Evolutionary conservation across 164 flowering plant species (phyloP).

Genomic region (Liquidambar formosana): DNA sequence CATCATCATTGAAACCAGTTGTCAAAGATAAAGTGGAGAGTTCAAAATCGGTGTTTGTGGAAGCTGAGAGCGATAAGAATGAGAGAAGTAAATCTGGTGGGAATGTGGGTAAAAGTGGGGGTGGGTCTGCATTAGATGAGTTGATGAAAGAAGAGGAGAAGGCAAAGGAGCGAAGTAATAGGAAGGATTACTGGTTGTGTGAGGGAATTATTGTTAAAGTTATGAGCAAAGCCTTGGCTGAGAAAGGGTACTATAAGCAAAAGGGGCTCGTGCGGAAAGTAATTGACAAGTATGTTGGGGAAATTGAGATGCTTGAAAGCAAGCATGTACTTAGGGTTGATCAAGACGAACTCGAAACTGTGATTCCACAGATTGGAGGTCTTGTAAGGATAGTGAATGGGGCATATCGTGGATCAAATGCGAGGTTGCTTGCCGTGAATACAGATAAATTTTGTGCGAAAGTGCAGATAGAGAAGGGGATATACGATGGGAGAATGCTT

Average conservation of each 20-base stretch:
- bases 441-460: constrained; percentile 72
- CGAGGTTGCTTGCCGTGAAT: constrained; percentile 62
- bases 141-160: constrained; percentile 85
- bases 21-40: constrained; percentile 42
- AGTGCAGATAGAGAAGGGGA: constrained; percentile 83
- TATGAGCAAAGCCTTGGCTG: constrained; percentile 75
- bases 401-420: constrained; percentile 86
- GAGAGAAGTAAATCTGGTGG: constrained; percentile 19
- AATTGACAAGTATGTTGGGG: constrained; percentile 82
- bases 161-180: constrained; percentile 66
- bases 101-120: constrained; percentile 13
- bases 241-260: constrained; percentile 83
- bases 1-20: constrained; percentile 20
- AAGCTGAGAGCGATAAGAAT: constrained; percentile 26
- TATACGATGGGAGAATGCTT: constrained; percentile 80
- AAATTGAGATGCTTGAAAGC: constrained; percentile 76
- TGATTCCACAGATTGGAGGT: constrained; percentile 87
- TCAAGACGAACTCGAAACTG: constrained; percentile 90
- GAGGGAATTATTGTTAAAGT: constrained; percentile 87
- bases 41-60: constrained; percentile 50
- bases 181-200: constrained; percentile 86
- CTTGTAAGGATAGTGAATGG: constrained; percentile 83
- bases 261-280: constrained; percentile 75
- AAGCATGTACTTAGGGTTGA: constrained; percentile 83
- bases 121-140: constrained; percentile 66